A percentile compares a stretch with the other conserved stretches of the same genome.
These are phyloP conservation scores for Exophiala sideris DNA, from an alignment of 2,329 filamentous ascomycete species.

Conservation along the genomic window DNA sequence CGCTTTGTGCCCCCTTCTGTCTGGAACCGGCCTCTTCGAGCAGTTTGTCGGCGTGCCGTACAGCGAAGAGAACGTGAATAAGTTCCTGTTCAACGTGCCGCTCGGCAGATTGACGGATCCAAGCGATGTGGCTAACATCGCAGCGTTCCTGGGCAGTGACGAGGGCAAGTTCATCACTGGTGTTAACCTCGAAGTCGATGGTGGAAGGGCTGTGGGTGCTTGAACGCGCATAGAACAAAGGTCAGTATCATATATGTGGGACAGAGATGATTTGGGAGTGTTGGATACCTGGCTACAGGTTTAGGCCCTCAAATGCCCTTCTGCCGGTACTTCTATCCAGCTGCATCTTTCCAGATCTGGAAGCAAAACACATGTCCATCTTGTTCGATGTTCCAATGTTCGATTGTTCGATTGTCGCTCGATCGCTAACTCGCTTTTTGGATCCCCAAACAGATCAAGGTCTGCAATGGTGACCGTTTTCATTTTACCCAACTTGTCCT, in stretches of 20 bases:
- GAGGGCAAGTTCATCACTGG: conserved; percentile 65
- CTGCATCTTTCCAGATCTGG: no score
- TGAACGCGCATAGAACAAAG: background rate
- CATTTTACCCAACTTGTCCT: no score
- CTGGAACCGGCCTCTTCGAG: conserved; percentile 59
- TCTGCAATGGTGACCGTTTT: no score
- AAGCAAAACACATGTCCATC: no score
- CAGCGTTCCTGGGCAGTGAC: conserved; percentile 61
- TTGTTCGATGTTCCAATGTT: no score
- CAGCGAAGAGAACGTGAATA: conserved; percentile 43
- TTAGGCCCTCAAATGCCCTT: no score
- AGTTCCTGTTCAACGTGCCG: conserved; percentile 45
- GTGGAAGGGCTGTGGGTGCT: conserved; percentile 23
- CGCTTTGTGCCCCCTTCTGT: conserved; percentile 61
- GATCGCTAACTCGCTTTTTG: no score
- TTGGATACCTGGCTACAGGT: background rate
- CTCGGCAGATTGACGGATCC: conserved; percentile 43
- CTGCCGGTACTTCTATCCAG: no score
- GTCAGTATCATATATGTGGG: background rate
- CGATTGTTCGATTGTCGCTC: no score
- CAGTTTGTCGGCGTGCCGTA: conserved; percentile 41
- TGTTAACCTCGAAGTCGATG: conserved; percentile 27
- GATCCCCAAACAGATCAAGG: no score
- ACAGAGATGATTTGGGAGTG: background rate
- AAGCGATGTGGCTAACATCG: conserved; percentile 67